phyloP scores from a whole-genome alignment of 495 filamentous ascomycete species.

The Hypoxylon lienhwacheense region DNA sequence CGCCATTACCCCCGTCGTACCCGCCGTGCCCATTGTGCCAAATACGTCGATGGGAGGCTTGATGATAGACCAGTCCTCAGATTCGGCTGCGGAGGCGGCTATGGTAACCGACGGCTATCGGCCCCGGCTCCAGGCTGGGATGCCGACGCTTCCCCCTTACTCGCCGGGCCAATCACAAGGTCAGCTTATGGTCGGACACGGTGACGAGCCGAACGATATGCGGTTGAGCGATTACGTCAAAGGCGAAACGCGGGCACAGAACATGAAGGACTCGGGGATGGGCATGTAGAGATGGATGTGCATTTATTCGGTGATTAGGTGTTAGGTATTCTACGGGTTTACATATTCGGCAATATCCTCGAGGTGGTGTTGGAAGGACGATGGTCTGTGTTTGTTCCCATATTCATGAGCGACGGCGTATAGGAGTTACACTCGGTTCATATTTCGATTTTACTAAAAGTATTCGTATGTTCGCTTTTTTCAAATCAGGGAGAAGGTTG shows the following conservation, averaged over 20 bases:
- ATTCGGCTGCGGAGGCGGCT: slow-evolving; percentile 34
- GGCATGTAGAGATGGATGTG: slow-evolving; percentile 12
- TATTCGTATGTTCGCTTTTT: background rate
- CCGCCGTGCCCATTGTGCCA: slow-evolving; percentile 10
- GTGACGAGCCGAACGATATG: slow-evolving; percentile 42
- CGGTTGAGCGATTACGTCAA: slow-evolving; percentile 46
- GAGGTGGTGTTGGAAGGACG: slow-evolving; percentile 2
- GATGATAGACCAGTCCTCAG: slow-evolving; percentile 29
- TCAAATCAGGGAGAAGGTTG: background rate
- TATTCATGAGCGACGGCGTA: slow-evolving; percentile 28
- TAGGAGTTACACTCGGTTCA: background rate
- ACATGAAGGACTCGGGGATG: slow-evolving; percentile 41
- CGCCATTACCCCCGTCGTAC: background rate
- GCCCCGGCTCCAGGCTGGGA: slow-evolving; percentile 28
- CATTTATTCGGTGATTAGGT: background rate
- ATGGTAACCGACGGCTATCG: slow-evolving; percentile 43
- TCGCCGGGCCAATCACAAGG: slow-evolving; percentile 16
- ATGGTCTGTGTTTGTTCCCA: slow-evolving; percentile 1
- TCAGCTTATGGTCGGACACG: slow-evolving; percentile 44
- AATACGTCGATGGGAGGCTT: slow-evolving; percentile 14
- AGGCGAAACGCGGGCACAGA: slow-evolving; percentile 42
- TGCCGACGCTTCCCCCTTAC: slow-evolving; percentile 33
- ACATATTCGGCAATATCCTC: background rate
- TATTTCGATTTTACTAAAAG: background rate
- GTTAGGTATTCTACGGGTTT: background rate